Evolutionary conservation across 106 monocot genomes (phyloP), one percentile per base, ranked within the genome.

Genomic region (Triglochin maritima): DNA sequence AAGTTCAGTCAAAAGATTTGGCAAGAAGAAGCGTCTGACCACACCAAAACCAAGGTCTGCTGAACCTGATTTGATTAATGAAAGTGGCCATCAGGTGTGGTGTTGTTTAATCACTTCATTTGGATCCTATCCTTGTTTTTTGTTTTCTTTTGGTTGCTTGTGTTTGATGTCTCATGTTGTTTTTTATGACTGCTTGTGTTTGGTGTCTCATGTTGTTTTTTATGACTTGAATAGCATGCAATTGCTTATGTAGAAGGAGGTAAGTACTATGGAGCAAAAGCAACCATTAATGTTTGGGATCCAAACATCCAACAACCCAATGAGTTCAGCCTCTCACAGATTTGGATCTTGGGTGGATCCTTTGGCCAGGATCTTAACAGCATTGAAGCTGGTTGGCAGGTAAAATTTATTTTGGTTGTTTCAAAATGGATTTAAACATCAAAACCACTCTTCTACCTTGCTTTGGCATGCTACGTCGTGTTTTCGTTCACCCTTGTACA

Each of bases 321-420:
- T 60, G 86, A 87, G 75, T 87, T 87, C 69, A 87, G 86, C 57
- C 80, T 87, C 14, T 83, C 86, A n/a, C 86, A 83, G 59, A 55
- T 87, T 10, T 87, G 86, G 86, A 80, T 87, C 16, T 65, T 87
- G 9, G 82, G 82, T 3, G 86, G 86, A 12, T 72, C 83, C 2
- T 82, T 83, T 57, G 83, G 80, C 0, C 58, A 81, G 57, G 80
- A 80, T 62, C 69, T 80, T 5, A 87, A 83, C 49, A 83, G 80
- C 83, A 83, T 87, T 66, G 86, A 87, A 80, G 86, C 83, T 65
- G 86, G 83, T 16, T 87, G 83, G 86, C 83, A 83, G 83, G 86
- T 83, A 53, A 9, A n/a, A 46, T 48, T 48, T 16, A 7, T 48
- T 49, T 64, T 5, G 15, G 29, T 29, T 47, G 48, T 48, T 47